Base-by-base conservation (phyloP, 371 early-diverging fungal species). In the Mortierella polycephala region DNA sequence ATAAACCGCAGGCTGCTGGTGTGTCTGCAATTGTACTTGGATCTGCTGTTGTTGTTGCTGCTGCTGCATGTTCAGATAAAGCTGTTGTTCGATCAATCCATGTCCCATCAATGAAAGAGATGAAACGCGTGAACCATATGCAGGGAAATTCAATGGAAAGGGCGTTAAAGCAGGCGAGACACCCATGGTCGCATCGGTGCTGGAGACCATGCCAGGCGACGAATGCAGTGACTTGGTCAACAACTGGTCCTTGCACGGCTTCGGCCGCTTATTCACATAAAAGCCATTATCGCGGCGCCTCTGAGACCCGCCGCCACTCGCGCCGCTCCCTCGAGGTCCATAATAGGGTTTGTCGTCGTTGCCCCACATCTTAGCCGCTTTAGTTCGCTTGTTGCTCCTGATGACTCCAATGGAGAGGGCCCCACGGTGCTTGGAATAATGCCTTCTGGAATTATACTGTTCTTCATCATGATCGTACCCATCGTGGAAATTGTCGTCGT, bases 11-110 rank as follows among this genome's bases (percentile, higher is more conserved):
- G 16, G 54, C 18, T 63, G 54, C 45, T 51, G 53, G 11, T 63
- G 63, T 10, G 44, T 49, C 59, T 56, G 57, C 18, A 40, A 2
- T 7, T 53, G 67, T 30, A 54, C 57, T n/a, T 58, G 58, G 7
- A 51, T 39, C 6, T 37, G 2, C 46, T 47, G 18, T 12, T 42
- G 18, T 12, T 42, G 21, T 16, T 64, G 39, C 12, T 57, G 30
- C 23, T 60, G 46, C 16, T 69, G 60, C 18, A 46, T 21, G 0
- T 41, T n/a, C n/a, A 52, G 39, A 47, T 60, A 71, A 7, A 61
- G 71, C 13, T 62, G 66, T n/a, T 71, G 67, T 7, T 63, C 74
- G 7, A 63, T 62, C 59, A 56, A 18, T 5, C 62, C 56, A 21
- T 3, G 49, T 18, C 57, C 57, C 8, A 20, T 11, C 37, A 30